phyloP scores from a whole-genome alignment of 78 protist genomes.

The Dictyostelium brefeldianum region DNA sequence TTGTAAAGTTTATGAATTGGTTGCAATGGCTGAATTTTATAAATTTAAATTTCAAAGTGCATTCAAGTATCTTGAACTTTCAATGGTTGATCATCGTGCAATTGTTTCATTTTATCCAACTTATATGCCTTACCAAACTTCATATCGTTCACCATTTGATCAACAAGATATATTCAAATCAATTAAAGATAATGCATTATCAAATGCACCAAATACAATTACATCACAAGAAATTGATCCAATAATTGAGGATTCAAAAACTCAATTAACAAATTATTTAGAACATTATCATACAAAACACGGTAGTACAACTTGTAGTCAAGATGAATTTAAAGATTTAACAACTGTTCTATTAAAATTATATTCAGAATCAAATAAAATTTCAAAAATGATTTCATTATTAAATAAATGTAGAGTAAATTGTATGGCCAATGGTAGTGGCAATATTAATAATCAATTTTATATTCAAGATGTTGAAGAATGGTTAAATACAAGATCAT shows the following conservation, averaged over 20 bases:
- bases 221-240: not conserved
- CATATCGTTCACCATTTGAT: not conserved
- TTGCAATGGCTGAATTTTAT: slow-evolving; percentile 35
- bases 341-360: slow-evolving; percentile 23
- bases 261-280: not conserved
- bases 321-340: slow-evolving; percentile 36
- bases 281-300: slow-evolving; percentile 1
- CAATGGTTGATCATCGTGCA: slow-evolving; percentile 26
- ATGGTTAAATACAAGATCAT: slow-evolving; percentile 13
- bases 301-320: too few species aligned
- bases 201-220: not conserved
- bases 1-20: slow-evolving; percentile 44
- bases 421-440: not conserved
- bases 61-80: not conserved
- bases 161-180: not conserved
- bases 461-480: slow-evolving; percentile 71
- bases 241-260: slow-evolving; percentile 25
- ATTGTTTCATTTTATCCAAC: slow-evolving; percentile 26
- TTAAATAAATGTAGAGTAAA: not conserved
- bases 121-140: slow-evolving; percentile 16
- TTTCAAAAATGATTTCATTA: not conserved
- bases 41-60: slow-evolving; percentile 30
- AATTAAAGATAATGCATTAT: not conserved
- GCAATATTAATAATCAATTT: not conserved
- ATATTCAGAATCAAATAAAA: slow-evolving; percentile 13